A percentile compares a stretch with the other conserved stretches of the same genome.
phyloP scores from a whole-genome alignment of 768 basidiomycete genomes.

The Ephemerocybe angulata region DNA sequence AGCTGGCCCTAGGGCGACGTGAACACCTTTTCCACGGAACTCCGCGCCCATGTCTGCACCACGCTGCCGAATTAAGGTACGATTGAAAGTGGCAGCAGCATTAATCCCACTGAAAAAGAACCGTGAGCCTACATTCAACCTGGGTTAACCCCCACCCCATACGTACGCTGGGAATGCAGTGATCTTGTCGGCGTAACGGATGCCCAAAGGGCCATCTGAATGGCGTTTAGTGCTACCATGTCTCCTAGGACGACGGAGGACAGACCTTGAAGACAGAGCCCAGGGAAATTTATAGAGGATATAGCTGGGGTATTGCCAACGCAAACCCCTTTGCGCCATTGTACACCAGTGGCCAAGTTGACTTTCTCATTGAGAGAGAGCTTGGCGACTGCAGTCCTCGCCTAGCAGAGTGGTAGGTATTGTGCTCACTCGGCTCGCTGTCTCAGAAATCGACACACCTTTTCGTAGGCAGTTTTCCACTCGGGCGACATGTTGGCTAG shows the following conservation, averaged over 20 bases:
- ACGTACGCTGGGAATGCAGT: constrained; percentile 50
- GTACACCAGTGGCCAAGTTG: constrained; percentile 50
- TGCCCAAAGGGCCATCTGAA: constrained; percentile 46
- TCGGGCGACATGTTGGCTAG: constrained; percentile 43
- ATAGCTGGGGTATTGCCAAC: constrained; percentile 50
- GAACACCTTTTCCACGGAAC: constrained; percentile 56
- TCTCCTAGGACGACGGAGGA: neutral
- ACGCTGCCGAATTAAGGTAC: constrained; percentile 52
- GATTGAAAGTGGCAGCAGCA: constrained; percentile 51
- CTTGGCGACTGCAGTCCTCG: constrained; percentile 44
- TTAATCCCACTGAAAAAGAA: constrained; percentile 44
- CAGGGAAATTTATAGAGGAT: constrained; percentile 44
- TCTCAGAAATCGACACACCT: constrained; percentile 34
- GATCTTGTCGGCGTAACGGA: constrained; percentile 42
- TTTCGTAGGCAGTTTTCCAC: constrained; percentile 52
- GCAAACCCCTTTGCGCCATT: constrained; percentile 45
- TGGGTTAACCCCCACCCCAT: too few relatives aligned
- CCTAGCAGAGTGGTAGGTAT: constrained; percentile 27
- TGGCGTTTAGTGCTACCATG: neutral
- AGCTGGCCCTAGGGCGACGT: constrained; percentile 50
- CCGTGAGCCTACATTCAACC: too few relatives aligned
- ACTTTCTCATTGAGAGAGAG: constrained; percentile 56
- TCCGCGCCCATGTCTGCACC: constrained; percentile 58
- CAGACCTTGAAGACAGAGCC: constrained; percentile 48
- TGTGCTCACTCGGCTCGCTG: neutral